Percentiles rank a stretch among this genome's conserved stretches.
These are phyloP conservation scores for Priceomyces fermenticarens DNA, from an alignment of 805 yeast genomes.

Conservation along the genomic window DNA sequence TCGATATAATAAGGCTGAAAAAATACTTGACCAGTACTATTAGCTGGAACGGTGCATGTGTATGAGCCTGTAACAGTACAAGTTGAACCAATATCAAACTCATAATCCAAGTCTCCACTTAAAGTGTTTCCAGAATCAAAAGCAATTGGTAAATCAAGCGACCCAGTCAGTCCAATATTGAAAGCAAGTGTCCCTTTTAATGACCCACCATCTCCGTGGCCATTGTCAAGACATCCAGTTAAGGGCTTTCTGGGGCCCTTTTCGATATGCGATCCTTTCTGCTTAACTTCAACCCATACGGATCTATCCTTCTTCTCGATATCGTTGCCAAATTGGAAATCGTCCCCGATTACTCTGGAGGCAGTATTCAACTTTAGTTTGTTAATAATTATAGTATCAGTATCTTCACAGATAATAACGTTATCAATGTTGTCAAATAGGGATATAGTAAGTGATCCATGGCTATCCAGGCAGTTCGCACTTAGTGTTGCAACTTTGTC, in stretches of 20 bases:
- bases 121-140: constrained; percentile 2
- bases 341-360: constrained; percentile 8
- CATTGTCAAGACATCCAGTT: constrained; percentile 16
- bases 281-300: constrained; percentile 16
- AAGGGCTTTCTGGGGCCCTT: constrained; percentile 12
- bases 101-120: constrained; percentile 4
- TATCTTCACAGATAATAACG: constrained; percentile 9
- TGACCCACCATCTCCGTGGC: constrained; percentile 19
- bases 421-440: constrained; percentile 7
- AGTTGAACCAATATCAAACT: constrained; percentile 5
- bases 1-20: constrained; percentile 14
- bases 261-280: not conserved
- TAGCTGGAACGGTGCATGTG: constrained; percentile 14
- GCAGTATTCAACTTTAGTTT: constrained; percentile 15
- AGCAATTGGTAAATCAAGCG: constrained; percentile 11
- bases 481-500: constrained; percentile 3
- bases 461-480: not conserved
- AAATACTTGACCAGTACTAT: constrained; percentile 19
- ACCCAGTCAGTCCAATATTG: constrained; percentile 11
- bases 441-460: not conserved
- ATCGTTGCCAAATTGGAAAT: constrained; percentile 1
- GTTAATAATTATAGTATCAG: constrained; percentile 13
- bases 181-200: constrained; percentile 13
- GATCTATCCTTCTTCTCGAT: constrained; percentile 4
- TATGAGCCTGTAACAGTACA: constrained; percentile 11